phyloP scores from a whole-genome alignment of 164 flowering plant genomes.

The Buxus sempervirens region DNA sequence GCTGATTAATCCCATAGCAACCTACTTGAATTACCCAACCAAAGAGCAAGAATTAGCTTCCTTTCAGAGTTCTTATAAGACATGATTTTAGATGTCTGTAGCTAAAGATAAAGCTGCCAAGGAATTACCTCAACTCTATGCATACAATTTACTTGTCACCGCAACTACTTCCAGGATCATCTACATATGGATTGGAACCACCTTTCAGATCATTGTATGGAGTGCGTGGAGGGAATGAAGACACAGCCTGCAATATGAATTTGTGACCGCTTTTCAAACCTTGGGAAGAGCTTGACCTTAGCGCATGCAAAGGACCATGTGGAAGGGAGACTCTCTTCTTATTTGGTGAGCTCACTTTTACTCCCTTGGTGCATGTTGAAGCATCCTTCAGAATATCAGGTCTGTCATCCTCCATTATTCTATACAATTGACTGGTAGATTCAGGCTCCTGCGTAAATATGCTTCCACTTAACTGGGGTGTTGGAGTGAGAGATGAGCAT shows the following conservation, averaged over 20 bases:
- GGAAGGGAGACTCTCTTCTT: constrained; percentile 73
- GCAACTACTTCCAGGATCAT: constrained; percentile 11
- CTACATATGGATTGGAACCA: neutral
- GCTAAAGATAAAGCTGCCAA: neutral
- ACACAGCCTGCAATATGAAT: constrained; percentile 61
- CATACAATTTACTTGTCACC: constrained; percentile 17
- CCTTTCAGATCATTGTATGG: constrained; percentile 47
- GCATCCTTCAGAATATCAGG: constrained; percentile 51
- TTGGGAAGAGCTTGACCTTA: constrained; percentile 43
- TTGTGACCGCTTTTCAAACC: constrained; percentile 57
- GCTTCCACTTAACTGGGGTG: constrained; percentile 21
- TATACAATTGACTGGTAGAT: constrained; percentile 21
- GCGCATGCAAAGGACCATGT: constrained; percentile 27
- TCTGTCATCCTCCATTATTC: constrained; percentile 48
- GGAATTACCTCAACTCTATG: neutral
- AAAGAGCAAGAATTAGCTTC: neutral
- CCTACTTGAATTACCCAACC: neutral
- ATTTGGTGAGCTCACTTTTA: constrained; percentile 66
- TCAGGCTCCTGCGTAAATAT: constrained; percentile 23
- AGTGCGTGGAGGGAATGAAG: constrained; percentile 66
- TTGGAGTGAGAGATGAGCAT: constrained; percentile 45
- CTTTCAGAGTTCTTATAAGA: neutral
- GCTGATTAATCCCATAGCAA: neutral
- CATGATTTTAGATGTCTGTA: neutral
- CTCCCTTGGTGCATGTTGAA: constrained; percentile 32